phyloP scores from a whole-genome alignment of 148 eudicot genomes.

The Fagopyrum tataricum region DNA sequence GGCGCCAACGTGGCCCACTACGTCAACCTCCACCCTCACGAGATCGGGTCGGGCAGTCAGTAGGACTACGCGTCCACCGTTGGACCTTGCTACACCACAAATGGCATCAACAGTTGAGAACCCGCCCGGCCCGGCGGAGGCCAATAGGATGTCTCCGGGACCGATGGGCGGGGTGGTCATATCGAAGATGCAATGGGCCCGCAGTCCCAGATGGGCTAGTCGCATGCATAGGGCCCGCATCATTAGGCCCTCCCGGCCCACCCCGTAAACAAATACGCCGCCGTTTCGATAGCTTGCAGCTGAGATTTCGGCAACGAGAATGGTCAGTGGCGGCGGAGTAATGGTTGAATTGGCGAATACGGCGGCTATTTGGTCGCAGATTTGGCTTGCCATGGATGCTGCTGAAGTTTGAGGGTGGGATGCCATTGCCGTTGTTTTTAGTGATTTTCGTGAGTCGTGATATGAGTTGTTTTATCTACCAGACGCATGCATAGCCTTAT shows the following conservation, averaged over 20 bases:
- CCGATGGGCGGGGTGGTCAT: slow-evolving; percentile 87
- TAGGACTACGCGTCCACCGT: slow-evolving; percentile 55
- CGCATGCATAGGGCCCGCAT: slow-evolving; percentile 76
- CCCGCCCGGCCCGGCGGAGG: slow-evolving; percentile 87
- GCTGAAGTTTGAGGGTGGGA: too few relatives aligned
- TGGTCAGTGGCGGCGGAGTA: slow-evolving; percentile 38
- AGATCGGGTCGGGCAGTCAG: slow-evolving; percentile 73
- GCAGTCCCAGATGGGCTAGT: slow-evolving; percentile 61
- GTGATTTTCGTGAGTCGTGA: too few relatives aligned
- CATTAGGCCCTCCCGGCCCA: slow-evolving; percentile 95
- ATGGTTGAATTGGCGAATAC: slow-evolving; percentile 56
- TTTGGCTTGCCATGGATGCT: slow-evolving; percentile 43
- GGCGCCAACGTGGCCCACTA: slow-evolving; percentile 63
- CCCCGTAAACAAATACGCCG: slow-evolving; percentile 70
- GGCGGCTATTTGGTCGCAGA: slow-evolving; percentile 62
- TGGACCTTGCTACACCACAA: slow-evolving; percentile 51
- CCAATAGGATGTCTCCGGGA: slow-evolving; percentile 63
- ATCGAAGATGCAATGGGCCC: slow-evolving; percentile 76
- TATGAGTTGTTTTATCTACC: too few relatives aligned
- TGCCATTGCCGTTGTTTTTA: slow-evolving; percentile 12
- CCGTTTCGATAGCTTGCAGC: slow-evolving; percentile 32
- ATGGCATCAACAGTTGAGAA: slow-evolving; percentile 86
- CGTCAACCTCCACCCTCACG: slow-evolving; percentile 40
- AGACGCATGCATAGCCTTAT: too few relatives aligned
- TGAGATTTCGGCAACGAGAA: slow-evolving; percentile 45